Evolutionary conservation across 169 alveolate species (phyloP), one percentile per base, ranked within the genome.

Genomic region (Eimeria falciformis): DNA sequence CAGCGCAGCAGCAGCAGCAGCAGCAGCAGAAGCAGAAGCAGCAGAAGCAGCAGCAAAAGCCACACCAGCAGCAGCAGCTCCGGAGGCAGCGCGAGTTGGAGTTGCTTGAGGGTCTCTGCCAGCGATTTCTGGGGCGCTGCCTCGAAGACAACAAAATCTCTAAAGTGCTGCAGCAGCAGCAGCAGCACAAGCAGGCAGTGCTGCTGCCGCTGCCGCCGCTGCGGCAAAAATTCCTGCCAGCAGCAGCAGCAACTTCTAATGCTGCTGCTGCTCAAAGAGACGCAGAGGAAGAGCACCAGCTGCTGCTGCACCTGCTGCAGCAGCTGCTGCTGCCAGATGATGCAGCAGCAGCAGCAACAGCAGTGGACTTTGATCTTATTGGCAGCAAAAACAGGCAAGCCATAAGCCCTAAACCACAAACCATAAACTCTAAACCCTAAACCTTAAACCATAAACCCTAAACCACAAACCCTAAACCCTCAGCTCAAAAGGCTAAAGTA

Each of bases 1-100:
- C 27, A n/a, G 71, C 7, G 50, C 83, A 33, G 56, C 83, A 71
- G 56, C 83, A 6, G 83, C 53, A 68, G 79, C 79, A 68, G 45
- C 14, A 21, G 47, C 79, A 68, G 47, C 79, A 71, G 62, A 53
- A 71, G 83, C 83, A 37, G 83, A 33, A 37, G 83, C 25, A 33
- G 83, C 62, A 43, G 56, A 7, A 56, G 6, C 14, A 56, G 83
- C 58, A 14, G 56, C 83, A 5, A 27, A 9, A 58, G 71, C 29
- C 33, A 14, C 7, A 11, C 33, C 18, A 58, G 71, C 71, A 58
- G 71, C 71, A 14, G 18, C 27, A 14, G 14, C 7, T 14, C 58
- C n/a, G n/a, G n/a, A n/a, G 5, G 71, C 11, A 33, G 83, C 62
- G 56, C 9, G 58, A 71, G 83, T 25, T 37, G 83, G 33, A 27